Percentiles rank a stretch among this genome's conserved stretches.
phyloP scores from a whole-genome alignment of 257 asterid genomes.

The Misopates orontium region DNA sequence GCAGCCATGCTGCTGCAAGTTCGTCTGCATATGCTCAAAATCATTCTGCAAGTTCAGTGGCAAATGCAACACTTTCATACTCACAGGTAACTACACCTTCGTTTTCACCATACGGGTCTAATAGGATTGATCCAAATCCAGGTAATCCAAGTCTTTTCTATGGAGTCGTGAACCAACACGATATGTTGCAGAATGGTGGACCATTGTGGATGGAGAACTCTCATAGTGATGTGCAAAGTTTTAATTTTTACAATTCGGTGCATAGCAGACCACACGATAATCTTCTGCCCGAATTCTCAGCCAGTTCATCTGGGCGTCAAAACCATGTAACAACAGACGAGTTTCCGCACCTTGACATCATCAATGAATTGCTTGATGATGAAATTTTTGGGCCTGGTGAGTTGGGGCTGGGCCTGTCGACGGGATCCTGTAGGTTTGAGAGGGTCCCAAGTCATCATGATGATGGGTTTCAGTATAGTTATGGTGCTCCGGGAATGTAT shows the following conservation, averaged over 20 bases:
- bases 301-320: constrained; percentile 62
- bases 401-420: constrained; percentile 47
- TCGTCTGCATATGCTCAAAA: constrained; percentile 50
- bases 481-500: constrained; percentile 46
- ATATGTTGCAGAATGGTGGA: constrained; percentile 41
- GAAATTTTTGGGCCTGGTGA: constrained; percentile 68
- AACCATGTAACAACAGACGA: constrained; percentile 44
- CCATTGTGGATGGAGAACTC: no score
- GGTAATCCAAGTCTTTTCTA: constrained; percentile 48
- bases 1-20: constrained; percentile 47
- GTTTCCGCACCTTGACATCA: constrained; percentile 68
- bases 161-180: constrained; percentile 57
- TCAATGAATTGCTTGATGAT: constrained; percentile 82
- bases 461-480: constrained; percentile 45
- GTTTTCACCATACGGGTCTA: constrained; percentile 51
- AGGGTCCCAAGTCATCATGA: constrained; percentile 51
- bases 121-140: constrained; percentile 46
- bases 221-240: constrained; percentile 42
- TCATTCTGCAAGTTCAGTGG: constrained; percentile 46
- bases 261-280: constrained; percentile 53
- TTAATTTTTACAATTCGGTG: constrained; percentile 39
- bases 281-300: constrained; percentile 48
- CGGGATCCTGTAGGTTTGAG: constrained; percentile 66
- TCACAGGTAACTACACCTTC: constrained; percentile 45
- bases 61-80: constrained; percentile 43